Conservation (phyloP, 2,329 filamentous ascomycete species). For the Ophiostoma fasciatum region DNA sequence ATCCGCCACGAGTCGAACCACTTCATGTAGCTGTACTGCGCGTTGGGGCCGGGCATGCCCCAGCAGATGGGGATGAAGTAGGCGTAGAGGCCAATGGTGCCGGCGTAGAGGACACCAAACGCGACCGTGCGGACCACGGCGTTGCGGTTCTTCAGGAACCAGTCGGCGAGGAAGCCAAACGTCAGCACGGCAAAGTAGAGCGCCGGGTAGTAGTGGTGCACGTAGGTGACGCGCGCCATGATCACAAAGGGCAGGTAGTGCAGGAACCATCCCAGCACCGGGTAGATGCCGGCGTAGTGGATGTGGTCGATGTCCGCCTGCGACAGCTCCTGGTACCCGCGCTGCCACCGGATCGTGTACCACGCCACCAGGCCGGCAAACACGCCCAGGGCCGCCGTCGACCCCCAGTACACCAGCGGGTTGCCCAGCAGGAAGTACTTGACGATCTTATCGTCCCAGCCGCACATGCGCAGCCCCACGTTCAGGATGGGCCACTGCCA, state of each 20-base stretch:
- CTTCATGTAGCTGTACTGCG: slow-evolving; percentile 80
- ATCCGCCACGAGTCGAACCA: slow-evolving; percentile 87
- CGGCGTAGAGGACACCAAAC: slow-evolving; percentile 61
- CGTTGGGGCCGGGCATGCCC: slow-evolving; percentile 78
- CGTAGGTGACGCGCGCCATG: slow-evolving; percentile 98
- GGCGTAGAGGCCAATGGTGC: slow-evolving; percentile 69
- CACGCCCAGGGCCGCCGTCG: slow-evolving; percentile 61
- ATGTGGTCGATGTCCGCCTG: slow-evolving; percentile 78
- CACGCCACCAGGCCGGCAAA: slow-evolving; percentile 61
- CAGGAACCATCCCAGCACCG: slow-evolving; percentile 83
- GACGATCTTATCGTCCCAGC: slow-evolving; percentile 88
- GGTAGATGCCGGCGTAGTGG: slow-evolving; percentile 86
- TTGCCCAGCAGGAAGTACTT: slow-evolving; percentile 99
- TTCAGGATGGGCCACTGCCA: slow-evolving; percentile 98
- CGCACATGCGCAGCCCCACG: slow-evolving; percentile 95
- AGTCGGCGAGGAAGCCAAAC: slow-evolving; percentile 80
- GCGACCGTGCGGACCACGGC: slow-evolving; percentile 48
- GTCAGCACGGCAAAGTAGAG: slow-evolving; percentile 92
- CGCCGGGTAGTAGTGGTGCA: slow-evolving; percentile 97
- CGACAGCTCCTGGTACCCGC: slow-evolving; percentile 74
- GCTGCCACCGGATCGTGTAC: slow-evolving; percentile 92
- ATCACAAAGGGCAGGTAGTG: slow-evolving; percentile 93
- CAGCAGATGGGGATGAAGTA: slow-evolving; percentile 90
- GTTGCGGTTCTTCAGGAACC: slow-evolving; percentile 54
- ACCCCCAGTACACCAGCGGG: slow-evolving; percentile 90